A percentile compares a stretch with the other conserved stretches of the same genome.
These are phyloP conservation scores for Ramichloridium luteum DNA, from an alignment of 2,329 filamentous ascomycete genomes.

Conservation along the genomic window DNA sequence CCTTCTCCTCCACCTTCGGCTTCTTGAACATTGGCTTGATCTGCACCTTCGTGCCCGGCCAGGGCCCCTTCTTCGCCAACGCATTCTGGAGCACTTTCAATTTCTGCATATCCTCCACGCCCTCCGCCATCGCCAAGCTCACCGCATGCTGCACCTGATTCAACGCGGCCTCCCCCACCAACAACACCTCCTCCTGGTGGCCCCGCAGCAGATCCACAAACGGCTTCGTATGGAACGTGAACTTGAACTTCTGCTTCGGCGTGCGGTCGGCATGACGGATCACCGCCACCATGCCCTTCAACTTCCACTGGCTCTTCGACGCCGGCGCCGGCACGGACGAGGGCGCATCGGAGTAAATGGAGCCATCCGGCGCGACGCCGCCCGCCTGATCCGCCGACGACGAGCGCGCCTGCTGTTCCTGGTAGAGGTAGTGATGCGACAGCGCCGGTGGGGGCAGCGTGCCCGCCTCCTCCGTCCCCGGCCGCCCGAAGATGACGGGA, in stretches of 20 bases:
- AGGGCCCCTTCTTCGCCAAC: conserved; percentile 79
- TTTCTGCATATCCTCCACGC: conserved; percentile 74
- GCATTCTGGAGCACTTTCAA: conserved; percentile 77
- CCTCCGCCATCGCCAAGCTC: conserved; percentile 62
- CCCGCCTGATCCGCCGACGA: conserved; percentile 11
- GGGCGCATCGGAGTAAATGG: conserved; percentile 13
- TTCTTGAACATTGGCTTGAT: conserved; percentile 99
- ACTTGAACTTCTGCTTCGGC: conserved; percentile 98
- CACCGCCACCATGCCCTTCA: conserved; percentile 95
- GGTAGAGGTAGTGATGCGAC: conserved; percentile 4
- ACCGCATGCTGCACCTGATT: conserved; percentile 84
- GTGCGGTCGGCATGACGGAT: conserved; percentile 94
- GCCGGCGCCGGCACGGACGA: conserved; percentile 35
- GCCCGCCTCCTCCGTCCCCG: conserved; percentile 14
- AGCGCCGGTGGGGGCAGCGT: conserved; percentile 23
- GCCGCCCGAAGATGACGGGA: conserved; percentile 13
- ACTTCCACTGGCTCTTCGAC: conserved; percentile 90
- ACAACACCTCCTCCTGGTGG: conserved; percentile 87
- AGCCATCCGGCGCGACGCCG: conserved; percentile 9
- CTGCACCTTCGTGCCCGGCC: conserved; percentile 94
- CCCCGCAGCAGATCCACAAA: conserved; percentile 92
- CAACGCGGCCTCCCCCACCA: conserved; percentile 82
- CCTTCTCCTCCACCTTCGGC: conserved; percentile 51
- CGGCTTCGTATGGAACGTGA: conserved; percentile 92
- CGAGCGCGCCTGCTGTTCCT: conserved; percentile 7